Conservation (phyloP, 2,329 filamentous ascomycete genomes). For the Pestalotiopsis fici region DNA sequence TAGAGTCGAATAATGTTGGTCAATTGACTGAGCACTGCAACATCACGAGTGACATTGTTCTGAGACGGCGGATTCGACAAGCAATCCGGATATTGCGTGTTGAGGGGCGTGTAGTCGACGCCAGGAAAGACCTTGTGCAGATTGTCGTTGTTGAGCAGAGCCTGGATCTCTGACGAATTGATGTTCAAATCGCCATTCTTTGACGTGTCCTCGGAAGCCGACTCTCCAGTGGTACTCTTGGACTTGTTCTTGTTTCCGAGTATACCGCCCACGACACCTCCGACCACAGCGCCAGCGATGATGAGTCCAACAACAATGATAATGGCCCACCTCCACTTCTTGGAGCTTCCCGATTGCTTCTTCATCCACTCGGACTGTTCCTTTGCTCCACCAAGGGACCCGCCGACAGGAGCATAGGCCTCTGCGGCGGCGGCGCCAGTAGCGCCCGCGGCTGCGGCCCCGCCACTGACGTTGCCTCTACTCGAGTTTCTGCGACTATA, state of each 20-base stretch:
- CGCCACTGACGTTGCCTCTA: slow-evolving; percentile 37
- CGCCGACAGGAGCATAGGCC: not conserved
- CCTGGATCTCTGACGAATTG: slow-evolving; percentile 78
- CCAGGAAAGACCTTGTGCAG: slow-evolving; percentile 94
- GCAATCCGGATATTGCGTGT: slow-evolving; percentile 88
- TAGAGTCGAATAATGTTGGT: slow-evolving; percentile 88
- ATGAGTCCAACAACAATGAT: slow-evolving; percentile 64
- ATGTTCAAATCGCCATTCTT: slow-evolving; percentile 72
- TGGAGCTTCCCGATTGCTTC: slow-evolving; percentile 59
- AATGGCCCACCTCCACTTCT: slow-evolving; percentile 71
- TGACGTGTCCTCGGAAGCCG: slow-evolving; percentile 59
- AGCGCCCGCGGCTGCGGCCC: slow-evolving; percentile 47
- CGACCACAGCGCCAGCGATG: slow-evolving; percentile 71
- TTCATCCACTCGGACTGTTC: slow-evolving; percentile 67
- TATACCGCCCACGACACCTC: slow-evolving; percentile 61
- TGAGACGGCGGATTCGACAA: slow-evolving; percentile 77
- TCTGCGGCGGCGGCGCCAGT: slow-evolving; percentile 44
- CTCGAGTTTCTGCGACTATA: slow-evolving; percentile 55
- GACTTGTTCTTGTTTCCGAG: slow-evolving; percentile 44
- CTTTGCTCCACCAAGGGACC: slow-evolving; percentile 46
- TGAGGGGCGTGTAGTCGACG: slow-evolving; percentile 92
- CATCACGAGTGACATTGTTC: slow-evolving; percentile 90
- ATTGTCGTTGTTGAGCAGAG: slow-evolving; percentile 75
- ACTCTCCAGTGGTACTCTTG: slow-evolving; percentile 36
- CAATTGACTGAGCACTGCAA: slow-evolving; percentile 86